Base-by-base conservation (phyloP, 768 basidiomycete species). In the Amanita muscaria region DNA sequence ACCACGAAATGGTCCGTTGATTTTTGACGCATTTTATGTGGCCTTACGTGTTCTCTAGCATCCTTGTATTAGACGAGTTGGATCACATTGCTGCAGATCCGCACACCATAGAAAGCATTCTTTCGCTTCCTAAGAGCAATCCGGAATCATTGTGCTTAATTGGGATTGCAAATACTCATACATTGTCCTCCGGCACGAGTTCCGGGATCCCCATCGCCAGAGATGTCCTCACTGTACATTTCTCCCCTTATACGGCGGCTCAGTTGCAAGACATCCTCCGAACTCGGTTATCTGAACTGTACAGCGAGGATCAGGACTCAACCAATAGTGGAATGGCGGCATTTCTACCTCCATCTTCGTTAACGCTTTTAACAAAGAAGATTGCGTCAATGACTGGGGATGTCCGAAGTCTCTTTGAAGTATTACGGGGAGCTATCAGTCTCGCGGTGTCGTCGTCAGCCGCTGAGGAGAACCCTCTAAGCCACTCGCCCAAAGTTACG, bases 121-220 rank as follows among this genome's bases (percentile, higher is more conserved):
- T 91, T 60, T 69, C 77, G 4, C 67, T 90, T n/a, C 73, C 82
- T 8, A 70, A 74, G 40, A 60, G 70, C 3, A 64, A 76, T 40
- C 58, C 73, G 1, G 60, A 72, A 8, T 64, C 63, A 29, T 59
- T 91, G 46, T 78, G 87, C 38, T 59, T 90, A 31, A 80, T 92
- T 53, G 88, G 84, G 29, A 90, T 93, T 56, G 88, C 89, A 31
- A 93, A 93, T 55, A 88, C 85, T 2, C 89, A 91, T 54, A 89
- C 88, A 4, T 76, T 93, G 19, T 80, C 83, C 1, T 72, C 79
- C 2, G 69, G 79, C 0, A 66, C 66, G 10, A 58, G 64, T 7
- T 57, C 68, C 0, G 60, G 54, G 10, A 56, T 62, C 7, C 56
- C 58, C 48, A 69, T 55, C 48, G 58, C 72, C 45, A 62, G 58